Conservation (phyloP, 495 filamentous ascomycete species). For the Aspergillus funiculosus region DNA sequence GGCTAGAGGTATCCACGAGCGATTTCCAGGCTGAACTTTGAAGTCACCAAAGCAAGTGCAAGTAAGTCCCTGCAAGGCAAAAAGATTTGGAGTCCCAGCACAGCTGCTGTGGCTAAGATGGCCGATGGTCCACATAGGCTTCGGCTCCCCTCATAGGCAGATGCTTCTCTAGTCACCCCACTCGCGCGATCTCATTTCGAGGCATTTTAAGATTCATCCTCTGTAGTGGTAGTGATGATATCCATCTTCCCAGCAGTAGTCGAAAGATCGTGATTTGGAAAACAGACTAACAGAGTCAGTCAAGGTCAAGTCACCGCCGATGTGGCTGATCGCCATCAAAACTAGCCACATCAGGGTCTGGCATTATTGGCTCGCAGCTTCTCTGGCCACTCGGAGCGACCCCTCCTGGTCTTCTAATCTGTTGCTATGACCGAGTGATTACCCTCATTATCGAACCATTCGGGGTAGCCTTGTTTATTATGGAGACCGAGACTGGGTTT, state of each 20-base stretch:
- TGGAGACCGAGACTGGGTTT: constrained; percentile 10
- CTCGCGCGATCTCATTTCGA: too few species aligned
- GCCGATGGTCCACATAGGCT: not conserved
- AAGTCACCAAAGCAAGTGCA: too few species aligned
- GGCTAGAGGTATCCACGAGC: constrained; percentile 8
- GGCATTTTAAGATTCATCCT: too few species aligned
- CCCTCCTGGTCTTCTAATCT: too few species aligned
- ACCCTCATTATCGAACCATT: too few species aligned
- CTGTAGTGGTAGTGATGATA: too few species aligned
- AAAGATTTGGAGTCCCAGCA: not conserved
- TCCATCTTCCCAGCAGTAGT: too few species aligned
- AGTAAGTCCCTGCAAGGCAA: not conserved
- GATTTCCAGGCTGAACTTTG: constrained; percentile 1
- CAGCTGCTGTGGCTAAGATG: constrained; percentile 1
- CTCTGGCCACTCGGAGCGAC: not conserved
- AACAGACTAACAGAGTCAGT: too few species aligned
- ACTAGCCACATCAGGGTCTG: constrained; percentile 5
- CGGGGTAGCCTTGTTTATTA: not conserved
- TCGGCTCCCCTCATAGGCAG: not conserved
- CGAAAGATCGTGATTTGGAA: constrained; percentile 1
- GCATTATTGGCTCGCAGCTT: not conserved
- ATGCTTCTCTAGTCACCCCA: not conserved
- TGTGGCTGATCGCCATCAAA: constrained; percentile 5
- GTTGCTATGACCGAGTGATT: too few species aligned
- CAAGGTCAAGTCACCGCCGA: too few species aligned